phyloP scores from a whole-genome alignment of 1,139 yeast genomes.

The Sugiyamaella paludigena region DNA sequence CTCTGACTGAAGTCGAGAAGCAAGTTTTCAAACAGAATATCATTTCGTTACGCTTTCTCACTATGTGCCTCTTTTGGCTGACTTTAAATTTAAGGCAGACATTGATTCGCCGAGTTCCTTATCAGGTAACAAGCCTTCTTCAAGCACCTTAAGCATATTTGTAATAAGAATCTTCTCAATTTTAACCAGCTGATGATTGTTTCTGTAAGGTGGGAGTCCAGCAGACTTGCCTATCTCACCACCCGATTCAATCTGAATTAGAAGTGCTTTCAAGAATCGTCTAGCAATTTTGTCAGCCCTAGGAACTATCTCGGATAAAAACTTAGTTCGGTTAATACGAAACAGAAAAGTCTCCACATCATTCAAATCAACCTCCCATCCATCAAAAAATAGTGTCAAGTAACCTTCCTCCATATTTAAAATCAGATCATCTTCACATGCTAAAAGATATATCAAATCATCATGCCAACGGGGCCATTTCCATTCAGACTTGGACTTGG shows the following conservation, averaged over 20 bases:
- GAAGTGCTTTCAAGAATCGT: constrained; percentile 1
- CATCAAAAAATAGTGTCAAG: constrained; percentile 25
- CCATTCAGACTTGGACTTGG: background rate
- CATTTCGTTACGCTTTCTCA: too few relatives aligned
- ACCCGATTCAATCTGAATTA: constrained; percentile 4
- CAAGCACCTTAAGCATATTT: too few relatives aligned
- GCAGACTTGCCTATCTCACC: constrained; percentile 9
- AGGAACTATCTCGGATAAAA: constrained; percentile 5
- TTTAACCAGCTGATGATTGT: constrained; percentile 1
- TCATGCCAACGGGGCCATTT: constrained; percentile 24
- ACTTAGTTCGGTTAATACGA: constrained; percentile 6
- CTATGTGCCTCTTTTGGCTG: too few relatives aligned
- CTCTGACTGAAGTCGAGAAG: too few relatives aligned
- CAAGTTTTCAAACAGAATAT: too few relatives aligned
- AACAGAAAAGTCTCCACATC: constrained; percentile 16
- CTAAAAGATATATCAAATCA: constrained; percentile 28
- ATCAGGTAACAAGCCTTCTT: too few relatives aligned
- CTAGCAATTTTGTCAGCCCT: constrained; percentile 6
- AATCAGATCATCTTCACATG: constrained; percentile 27
- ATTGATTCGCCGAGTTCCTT: too few relatives aligned
- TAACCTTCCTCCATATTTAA: constrained; percentile 23
- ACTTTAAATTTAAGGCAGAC: too few relatives aligned
- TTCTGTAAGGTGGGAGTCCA: background rate
- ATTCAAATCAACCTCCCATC: constrained; percentile 25
- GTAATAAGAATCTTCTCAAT: constrained; percentile 3